Percentiles rank a stretch among this genome's conserved stretches.
Conservation (phyloP, 2,329 filamentous ascomycete species). For the Hymenotorrendiella dingleyae region DNA sequence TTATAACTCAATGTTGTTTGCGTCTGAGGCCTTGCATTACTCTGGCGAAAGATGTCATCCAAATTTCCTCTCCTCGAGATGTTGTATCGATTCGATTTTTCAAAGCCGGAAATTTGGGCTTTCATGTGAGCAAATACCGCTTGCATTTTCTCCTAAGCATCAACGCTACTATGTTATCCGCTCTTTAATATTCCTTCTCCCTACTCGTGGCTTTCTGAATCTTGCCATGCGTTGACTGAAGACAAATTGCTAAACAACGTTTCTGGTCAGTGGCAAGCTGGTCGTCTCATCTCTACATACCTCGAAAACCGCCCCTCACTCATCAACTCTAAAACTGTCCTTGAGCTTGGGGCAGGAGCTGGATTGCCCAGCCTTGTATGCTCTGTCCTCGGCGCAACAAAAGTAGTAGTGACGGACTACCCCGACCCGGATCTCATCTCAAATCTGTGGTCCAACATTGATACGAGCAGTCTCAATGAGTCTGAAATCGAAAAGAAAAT, state of each 20-base stretch:
- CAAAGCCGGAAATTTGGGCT: no score
- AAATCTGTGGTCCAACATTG: constrained; percentile 73
- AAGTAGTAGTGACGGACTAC: constrained; percentile 80
- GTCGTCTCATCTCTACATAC: constrained; percentile 69
- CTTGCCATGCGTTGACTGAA: background rate
- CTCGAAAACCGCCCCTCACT: constrained; percentile 64
- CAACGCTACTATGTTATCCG: background rate
- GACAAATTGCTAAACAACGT: background rate
- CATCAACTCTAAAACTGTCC: constrained; percentile 62
- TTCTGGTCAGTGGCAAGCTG: constrained; percentile 68
- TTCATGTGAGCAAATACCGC: no score
- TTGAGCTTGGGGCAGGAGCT: constrained; percentile 85
- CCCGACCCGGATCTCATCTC: constrained; percentile 77
- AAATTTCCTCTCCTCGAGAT: no score
- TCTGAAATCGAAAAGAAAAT: constrained; percentile 32
- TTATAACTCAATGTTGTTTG: background rate
- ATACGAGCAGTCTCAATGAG: constrained; percentile 22
- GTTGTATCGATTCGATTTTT: no score
- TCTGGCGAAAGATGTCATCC: no score
- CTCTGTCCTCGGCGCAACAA: constrained; percentile 63
- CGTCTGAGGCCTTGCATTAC: background rate
- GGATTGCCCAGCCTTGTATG: constrained; percentile 78
- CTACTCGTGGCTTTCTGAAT: background rate
- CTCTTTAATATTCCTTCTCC: background rate
- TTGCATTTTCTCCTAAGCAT: background rate